A percentile compares a stretch with the other conserved stretches of the same genome.
Evolutionary conservation across 2,329 filamentous ascomycete species (phyloP).

Genomic region (Ascochyta pisi): DNA sequence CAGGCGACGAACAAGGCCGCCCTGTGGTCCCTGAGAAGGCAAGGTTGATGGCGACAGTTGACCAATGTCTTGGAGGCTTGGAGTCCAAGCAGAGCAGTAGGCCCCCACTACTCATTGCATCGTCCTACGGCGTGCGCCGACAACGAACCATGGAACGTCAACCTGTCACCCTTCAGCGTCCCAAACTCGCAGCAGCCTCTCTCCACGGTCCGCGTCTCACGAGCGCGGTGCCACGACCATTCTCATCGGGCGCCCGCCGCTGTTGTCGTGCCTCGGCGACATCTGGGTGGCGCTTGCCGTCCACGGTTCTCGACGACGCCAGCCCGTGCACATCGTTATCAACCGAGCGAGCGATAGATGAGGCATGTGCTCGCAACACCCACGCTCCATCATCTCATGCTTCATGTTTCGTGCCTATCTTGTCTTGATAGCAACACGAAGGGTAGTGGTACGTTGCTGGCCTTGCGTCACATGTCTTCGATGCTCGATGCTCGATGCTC

Average conservation of each 20-base stretch:
- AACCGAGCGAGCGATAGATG: constrained; percentile 6
- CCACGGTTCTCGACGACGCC: constrained; percentile 4
- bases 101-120: constrained; percentile 2
- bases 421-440: neutral
- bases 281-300: constrained; percentile 12
- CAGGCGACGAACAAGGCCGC: constrained; percentile 9
- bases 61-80: constrained; percentile 17
- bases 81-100: constrained; percentile 7
- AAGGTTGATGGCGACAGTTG: constrained; percentile 17
- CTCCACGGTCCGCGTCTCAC: neutral
- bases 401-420: constrained; percentile 2
- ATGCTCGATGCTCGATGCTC: neutral
- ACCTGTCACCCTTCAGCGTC: constrained; percentile 10
- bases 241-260: neutral
- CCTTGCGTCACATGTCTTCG: constrained; percentile 7
- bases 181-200: neutral
- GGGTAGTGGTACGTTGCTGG: neutral
- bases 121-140: constrained; percentile 11
- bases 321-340: constrained; percentile 14
- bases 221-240: constrained; percentile 2
- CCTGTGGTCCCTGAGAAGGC: constrained; percentile 9
- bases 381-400: constrained; percentile 1
- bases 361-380: constrained; percentile 16
- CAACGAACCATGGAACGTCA: constrained; percentile 18
- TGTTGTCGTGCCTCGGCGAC: constrained; percentile 6